A percentile compares a stretch with the other conserved stretches of the same genome.
phyloP scores from a whole-genome alignment of 225 moss, liverwort and hornwort species.

The Asterella californica region DNA sequence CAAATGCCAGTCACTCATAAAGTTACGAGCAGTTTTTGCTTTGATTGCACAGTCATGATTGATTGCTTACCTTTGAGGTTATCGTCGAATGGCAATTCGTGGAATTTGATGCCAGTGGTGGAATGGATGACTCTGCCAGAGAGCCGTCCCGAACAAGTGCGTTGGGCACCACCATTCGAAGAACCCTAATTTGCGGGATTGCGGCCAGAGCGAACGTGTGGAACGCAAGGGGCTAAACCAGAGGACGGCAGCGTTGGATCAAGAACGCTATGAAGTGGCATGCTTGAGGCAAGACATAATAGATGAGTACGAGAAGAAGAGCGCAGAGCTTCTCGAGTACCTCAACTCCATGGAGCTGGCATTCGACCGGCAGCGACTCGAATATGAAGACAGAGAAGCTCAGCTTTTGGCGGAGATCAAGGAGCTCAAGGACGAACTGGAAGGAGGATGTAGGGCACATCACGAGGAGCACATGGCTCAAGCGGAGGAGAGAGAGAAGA shows the following conservation, averaged over 20 bases:
- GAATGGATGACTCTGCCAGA: conserved; percentile 1
- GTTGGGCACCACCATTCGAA: conserved; percentile 17
- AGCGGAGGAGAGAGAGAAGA: conserved; percentile 15
- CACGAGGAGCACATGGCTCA: conserved; percentile 4
- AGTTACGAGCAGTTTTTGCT: not conserved
- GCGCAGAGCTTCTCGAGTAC: conserved; percentile 65
- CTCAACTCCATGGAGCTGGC: conserved; percentile 70
- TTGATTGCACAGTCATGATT: not conserved
- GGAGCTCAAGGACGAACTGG: conserved; percentile 57
- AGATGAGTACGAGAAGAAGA: conserved; percentile 76
- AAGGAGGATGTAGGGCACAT: conserved; percentile 57
- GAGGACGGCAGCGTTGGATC: conserved; percentile 56
- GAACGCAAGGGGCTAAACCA: conserved; percentile 39
- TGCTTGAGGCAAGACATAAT: conserved; percentile 71
- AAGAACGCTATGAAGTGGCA: conserved; percentile 66
- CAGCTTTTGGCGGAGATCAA: conserved; percentile 52
- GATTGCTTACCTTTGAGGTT: too few relatives aligned
- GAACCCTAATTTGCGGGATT: conserved; percentile 18
- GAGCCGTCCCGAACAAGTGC: conserved; percentile 20
- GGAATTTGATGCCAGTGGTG: not conserved
- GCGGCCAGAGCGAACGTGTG: not conserved
- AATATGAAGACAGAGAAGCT: conserved; percentile 55
- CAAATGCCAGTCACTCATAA: not conserved
- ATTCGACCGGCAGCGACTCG: conserved; percentile 59
- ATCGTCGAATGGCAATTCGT: not conserved